These are phyloP conservation scores for Thraustochytrium sp. DNA, from an alignment of 352 stramenopile species.

Conservation along the genomic window DNA sequence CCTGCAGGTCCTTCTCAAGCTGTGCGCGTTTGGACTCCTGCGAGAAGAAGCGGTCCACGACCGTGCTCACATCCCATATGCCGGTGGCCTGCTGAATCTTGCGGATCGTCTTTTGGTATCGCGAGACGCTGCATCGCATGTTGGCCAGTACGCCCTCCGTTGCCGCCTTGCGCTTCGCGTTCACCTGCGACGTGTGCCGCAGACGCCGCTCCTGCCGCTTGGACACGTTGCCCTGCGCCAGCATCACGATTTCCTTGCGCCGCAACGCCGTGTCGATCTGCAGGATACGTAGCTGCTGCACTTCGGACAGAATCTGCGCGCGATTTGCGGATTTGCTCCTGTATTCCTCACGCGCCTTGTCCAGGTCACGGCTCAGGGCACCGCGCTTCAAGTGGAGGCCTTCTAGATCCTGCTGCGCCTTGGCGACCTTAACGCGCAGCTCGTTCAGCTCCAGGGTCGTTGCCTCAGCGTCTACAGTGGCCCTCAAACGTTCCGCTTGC, in stretches of 20 bases:
- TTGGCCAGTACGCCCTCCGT: neutral
- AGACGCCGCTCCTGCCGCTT: neutral
- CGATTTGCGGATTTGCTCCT: neutral
- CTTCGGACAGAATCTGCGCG: neutral
- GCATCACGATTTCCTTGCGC: slow-evolving; percentile 9
- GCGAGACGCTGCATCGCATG: neutral
- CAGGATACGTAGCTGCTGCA: slow-evolving; percentile 2
- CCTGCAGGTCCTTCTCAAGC: neutral
- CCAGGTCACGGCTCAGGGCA: neutral
- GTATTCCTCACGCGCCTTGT: neutral
- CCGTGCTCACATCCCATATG: slow-evolving; percentile 7
- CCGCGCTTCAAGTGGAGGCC: neutral
- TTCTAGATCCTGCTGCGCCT: neutral
- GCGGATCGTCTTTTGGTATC: slow-evolving; percentile 4
- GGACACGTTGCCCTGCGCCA: neutral
- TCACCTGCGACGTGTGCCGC: neutral
- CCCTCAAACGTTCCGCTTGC: neutral
- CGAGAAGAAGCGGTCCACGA: slow-evolving; percentile 24
- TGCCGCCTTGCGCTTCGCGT: neutral
- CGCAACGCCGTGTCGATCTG: slow-evolving; percentile 31
- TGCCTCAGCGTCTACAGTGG: neutral
- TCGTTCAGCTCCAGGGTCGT: neutral
- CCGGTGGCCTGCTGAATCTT: slow-evolving; percentile 24
- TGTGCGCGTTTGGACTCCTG: slow-evolving; percentile 20
- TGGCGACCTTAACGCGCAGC: neutral